Base-by-base conservation (phyloP, 202 grass and related monocot species). In the Hordeum pubiflorum region DNA sequence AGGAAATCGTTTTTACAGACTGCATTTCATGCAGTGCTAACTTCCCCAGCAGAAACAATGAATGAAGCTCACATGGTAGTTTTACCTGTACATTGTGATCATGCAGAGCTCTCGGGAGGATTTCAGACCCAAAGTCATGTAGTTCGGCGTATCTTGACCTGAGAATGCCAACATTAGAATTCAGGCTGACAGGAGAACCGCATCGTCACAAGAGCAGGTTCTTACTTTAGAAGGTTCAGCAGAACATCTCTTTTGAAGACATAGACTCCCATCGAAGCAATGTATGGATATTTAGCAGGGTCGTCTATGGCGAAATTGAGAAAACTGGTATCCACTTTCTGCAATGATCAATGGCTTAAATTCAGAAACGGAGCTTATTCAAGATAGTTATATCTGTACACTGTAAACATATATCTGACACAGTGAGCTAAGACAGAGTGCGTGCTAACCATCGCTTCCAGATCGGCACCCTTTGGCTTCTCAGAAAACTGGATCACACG, bases 211-310 rank as follows among this genome's bases (percentile, higher is more conserved):
- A 70, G 29, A 38, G 31, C 22, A 59, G 9, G 44, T 9, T 58
- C 65, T 83, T 81, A 88, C 91, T 79, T 91, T 13, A 94, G 81
- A 74, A 94, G 78, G 59, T 89, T 86, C 12, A 91, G 36, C 59
- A 94, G 89, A 54, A 87, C 77, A 4, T 91, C 87, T 71, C 82
- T 87, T 81, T 85, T 91, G 69, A 91, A 94, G 29, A 94, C 84
- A 81, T 94, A 94, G 29, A 94, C 86, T 31, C 92, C 92, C 92
- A 94, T 94, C 0, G 92, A 94, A 40, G 89, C 92, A 58, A 94
- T 91, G 56, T 91, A 94, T 12, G 92, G 92, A 27, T 89, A 85
- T 76, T 85, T 87, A 32, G 62, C 24, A 22, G 87, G 74, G 21
- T 91, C 92, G 3, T 89, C 80, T 37, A 41, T 76, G 21, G 92